Base-by-base conservation (phyloP, 2,329 filamentous ascomycete species). In the Pseudogymnoascus sp. region DNA sequence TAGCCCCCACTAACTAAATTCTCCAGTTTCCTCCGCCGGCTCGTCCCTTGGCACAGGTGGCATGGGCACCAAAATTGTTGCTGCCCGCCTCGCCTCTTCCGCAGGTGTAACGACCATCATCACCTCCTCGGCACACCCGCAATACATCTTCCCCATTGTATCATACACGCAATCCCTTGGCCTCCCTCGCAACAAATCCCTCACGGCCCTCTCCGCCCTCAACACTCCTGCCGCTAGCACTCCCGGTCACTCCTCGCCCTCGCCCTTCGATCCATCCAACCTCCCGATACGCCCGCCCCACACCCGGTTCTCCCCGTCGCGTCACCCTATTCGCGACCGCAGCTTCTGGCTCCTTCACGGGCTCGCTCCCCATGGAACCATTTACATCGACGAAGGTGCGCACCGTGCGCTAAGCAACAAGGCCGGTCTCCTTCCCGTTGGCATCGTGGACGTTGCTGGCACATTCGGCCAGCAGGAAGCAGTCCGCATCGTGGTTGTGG, bases 341-440 rank as follows among this genome's bases (percentile, higher is more conserved):
- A 91, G 94, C 71, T 97, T 99, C 80, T 99, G 94, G 94, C 86
- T 99, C 57, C 81, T 97, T 0, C 91, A 99, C 74, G 94, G 93
- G 8, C 84, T 97, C 9, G 86, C 87, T 22, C 91, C 94, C 0
- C 92, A 96, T 69, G 94, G 94, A 12, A 96, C 88, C 2, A 72
- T 99, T 25, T 97, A 90, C 76, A 95, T 99, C 68, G 94, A 99
- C 76, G 78, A 84, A n/a, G 94, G 94, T 41, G 93, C 93, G 3
- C 86, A 91, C 75, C 79, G 81, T 34, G 94, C 93, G 0, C 81
- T 97, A 2, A 77, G 85, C 14, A 85, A 87, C 70, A 96, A 96
- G 76, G 91, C 92, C 0, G 90, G 91, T 3, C 82, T 99, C 1
- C 82, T 97, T 0, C 91, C 93, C 0, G 92, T 90, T 0, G 94